These are phyloP conservation scores for Saccharum hybrid DNA, from an alignment of 202 grass and related monocot species.

Conservation along the genomic window DNA sequence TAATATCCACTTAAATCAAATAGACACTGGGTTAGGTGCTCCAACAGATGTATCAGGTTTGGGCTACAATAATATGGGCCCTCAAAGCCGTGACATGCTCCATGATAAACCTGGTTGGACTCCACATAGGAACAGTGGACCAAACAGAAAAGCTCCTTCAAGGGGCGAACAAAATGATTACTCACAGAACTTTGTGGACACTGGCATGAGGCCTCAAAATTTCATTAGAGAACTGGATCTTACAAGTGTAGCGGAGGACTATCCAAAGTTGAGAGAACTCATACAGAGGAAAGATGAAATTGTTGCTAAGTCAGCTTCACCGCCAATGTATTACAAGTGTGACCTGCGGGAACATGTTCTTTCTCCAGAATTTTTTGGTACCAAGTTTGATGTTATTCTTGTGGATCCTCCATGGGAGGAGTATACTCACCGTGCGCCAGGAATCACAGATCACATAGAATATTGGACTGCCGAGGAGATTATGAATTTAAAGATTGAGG, in stretches of 20 bases:
- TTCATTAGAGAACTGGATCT: slow-evolving; percentile 96
- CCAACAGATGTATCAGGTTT: slow-evolving; percentile 58
- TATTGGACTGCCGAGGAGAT: slow-evolving; percentile 90
- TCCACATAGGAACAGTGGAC: slow-evolving; percentile 68
- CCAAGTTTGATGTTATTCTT: slow-evolving; percentile 97
- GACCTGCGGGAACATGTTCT: slow-evolving; percentile 80
- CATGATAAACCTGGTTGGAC: slow-evolving; percentile 81
- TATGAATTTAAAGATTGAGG: slow-evolving; percentile 97
- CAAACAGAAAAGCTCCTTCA: slow-evolving; percentile 92
- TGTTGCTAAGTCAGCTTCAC: slow-evolving; percentile 72
- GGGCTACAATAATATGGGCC: slow-evolving; percentile 58
- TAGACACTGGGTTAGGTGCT: slow-evolving; percentile 52
- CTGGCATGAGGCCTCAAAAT: slow-evolving; percentile 94
- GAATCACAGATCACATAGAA: slow-evolving; percentile 91
- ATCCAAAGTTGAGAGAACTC: slow-evolving; percentile 96
- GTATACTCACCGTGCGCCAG: slow-evolving; percentile 86
- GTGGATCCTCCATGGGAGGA: slow-evolving; percentile 99
- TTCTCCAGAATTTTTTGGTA: slow-evolving; percentile 93
- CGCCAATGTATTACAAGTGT: slow-evolving; percentile 90
- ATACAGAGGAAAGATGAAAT: slow-evolving; percentile 99
- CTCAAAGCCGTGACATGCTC: slow-evolving; percentile 64
- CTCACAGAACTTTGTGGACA: slow-evolving; percentile 97
- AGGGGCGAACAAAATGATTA: slow-evolving; percentile 99
- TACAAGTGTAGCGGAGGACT: slow-evolving; percentile 91
- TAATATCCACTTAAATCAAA: slow-evolving; percentile 82